phyloP scores from a whole-genome alignment of 1,284 basidiomycete species.

The Cryptococcus sp. region DNA sequence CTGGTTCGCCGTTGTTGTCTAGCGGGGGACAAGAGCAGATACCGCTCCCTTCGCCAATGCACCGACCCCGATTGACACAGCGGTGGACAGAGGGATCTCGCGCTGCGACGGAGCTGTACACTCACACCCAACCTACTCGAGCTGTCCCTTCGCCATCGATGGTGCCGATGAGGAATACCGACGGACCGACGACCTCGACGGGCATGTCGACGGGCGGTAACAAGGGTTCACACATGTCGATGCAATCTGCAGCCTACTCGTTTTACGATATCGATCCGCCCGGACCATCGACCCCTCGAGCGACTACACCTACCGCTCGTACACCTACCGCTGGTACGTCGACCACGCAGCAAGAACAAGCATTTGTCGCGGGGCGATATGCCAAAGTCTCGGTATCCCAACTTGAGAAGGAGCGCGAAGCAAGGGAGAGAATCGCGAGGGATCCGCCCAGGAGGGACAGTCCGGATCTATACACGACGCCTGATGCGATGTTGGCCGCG shows the following conservation, averaged over 20 bases:
- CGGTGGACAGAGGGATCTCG: conserved; percentile 3
- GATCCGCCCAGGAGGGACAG: conserved; percentile 1
- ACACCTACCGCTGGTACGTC: neutral
- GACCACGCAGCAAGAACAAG: conserved; percentile 2
- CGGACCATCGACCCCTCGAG: conserved; percentile 15
- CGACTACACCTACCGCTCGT: conserved; percentile 8
- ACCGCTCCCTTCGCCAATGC: neutral
- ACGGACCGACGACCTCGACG: conserved; percentile 15
- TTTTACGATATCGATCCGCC: conserved; percentile 36
- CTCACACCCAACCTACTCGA: neutral
- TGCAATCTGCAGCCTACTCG: conserved; percentile 31
- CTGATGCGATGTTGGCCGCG: conserved; percentile 25
- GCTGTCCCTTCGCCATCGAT: conserved; percentile 11
- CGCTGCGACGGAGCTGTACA: too few relatives aligned
- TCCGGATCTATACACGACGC: neutral
- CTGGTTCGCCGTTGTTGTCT: conserved; percentile 17
- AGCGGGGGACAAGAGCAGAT: neutral
- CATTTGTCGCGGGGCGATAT: conserved; percentile 23
- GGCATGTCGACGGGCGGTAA: neutral
- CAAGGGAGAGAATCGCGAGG: conserved; percentile 12
- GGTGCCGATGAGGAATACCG: conserved; percentile 25
- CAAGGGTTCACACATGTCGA: conserved; percentile 24
- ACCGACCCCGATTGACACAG: neutral
- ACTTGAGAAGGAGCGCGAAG: conserved; percentile 14
- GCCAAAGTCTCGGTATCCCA: conserved; percentile 26